Conservation (phyloP, 1,139 yeast species). For the Maudiozyma humilis region DNA sequence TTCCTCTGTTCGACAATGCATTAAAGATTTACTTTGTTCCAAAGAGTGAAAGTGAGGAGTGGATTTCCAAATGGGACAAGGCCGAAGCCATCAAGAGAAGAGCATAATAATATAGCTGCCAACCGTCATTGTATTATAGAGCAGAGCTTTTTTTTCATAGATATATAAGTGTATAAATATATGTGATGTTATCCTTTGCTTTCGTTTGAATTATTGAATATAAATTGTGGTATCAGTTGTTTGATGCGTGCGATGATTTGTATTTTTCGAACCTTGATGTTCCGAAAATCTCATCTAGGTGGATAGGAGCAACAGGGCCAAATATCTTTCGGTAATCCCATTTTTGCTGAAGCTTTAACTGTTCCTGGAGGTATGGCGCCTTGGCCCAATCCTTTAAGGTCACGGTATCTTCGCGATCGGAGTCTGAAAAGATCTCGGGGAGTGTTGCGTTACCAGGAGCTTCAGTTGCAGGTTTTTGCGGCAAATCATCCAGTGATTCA, state of each 20-base stretch:
- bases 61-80: slow-evolving; percentile 67
- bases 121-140: neutral
- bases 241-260: slow-evolving; percentile 41
- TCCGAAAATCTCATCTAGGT: slow-evolving; percentile 58
- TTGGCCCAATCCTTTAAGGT: slow-evolving; percentile 29
- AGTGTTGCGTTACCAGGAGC: slow-evolving; percentile 13
- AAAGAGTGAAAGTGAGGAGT: slow-evolving; percentile 50
- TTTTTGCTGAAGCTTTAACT: slow-evolving; percentile 47
- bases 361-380: slow-evolving; percentile 24
- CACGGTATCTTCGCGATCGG: slow-evolving; percentile 23
- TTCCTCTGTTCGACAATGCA: slow-evolving; percentile 73
- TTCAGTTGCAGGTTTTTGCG: neutral
- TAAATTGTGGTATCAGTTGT: neutral
- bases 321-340: slow-evolving; percentile 68
- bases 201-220: neutral
- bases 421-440: slow-evolving; percentile 31
- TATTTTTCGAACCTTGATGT: slow-evolving; percentile 38
- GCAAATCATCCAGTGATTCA: slow-evolving; percentile 7
- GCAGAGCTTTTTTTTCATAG: neutral
- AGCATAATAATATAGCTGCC: slow-evolving; percentile 4
- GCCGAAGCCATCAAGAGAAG: slow-evolving; percentile 51
- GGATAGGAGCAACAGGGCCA: slow-evolving; percentile 66
- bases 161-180: neutral
- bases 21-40: slow-evolving; percentile 76
- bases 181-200: neutral